A percentile compares a stretch with the other conserved stretches of the same genome.
These are phyloP conservation scores for Rosa multiflora DNA, from an alignment of 306 rosid species.

Conservation along the genomic window DNA sequence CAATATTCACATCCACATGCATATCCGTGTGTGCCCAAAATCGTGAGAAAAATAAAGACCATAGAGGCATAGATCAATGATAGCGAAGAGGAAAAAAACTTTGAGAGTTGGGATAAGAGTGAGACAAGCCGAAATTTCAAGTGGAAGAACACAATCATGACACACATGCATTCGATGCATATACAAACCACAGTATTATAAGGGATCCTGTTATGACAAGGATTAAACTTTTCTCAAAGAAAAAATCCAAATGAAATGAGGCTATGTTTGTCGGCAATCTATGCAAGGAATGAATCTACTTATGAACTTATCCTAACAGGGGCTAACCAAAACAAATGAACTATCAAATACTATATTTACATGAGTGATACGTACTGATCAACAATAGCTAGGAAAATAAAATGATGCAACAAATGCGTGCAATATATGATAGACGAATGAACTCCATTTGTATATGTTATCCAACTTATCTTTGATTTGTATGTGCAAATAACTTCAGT, in stretches of 20 bases:
- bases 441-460: slow-evolving; percentile 1
- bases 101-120: not conserved
- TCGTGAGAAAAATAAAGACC: not conserved
- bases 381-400: not conserved
- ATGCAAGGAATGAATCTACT: not conserved
- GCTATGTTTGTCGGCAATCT: not conserved
- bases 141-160: slow-evolving; percentile 3
- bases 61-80: not conserved
- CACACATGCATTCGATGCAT: slow-evolving; percentile 1
- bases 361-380: not conserved
- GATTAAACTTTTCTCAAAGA: not conserved
- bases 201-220: not conserved
- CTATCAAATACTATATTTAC: not conserved
- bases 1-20: not conserved
- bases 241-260: not conserved
- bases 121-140: not conserved
- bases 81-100: not conserved
- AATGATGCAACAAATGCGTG: not conserved
- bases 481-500: not conserved
- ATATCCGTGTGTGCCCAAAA: not conserved
- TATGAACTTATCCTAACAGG: not conserved
- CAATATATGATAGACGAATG: not conserved
- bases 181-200: not conserved
- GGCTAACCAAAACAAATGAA: not conserved
- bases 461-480: slow-evolving; percentile 3